Evolutionary conservation across 768 basidiomycete species (phyloP).

Genomic region (Tricholoma sp.): DNA sequence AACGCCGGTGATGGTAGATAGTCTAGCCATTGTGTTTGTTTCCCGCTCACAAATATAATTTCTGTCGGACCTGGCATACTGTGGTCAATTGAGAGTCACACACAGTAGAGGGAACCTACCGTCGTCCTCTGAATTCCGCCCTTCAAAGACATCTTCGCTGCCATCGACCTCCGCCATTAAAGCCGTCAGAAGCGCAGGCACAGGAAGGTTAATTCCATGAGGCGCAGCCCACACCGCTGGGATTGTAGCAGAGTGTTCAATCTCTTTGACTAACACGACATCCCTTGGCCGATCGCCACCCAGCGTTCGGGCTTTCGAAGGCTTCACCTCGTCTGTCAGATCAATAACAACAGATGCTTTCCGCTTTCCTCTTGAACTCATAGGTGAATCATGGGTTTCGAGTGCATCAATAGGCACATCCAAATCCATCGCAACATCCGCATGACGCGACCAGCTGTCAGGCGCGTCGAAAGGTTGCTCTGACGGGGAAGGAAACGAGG

Average conservation of each 20-base stretch:
- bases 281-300: constrained; percentile 63
- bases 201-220: constrained; percentile 36
- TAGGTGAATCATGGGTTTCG: constrained; percentile 35
- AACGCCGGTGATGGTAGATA: constrained; percentile 77
- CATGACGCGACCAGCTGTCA: constrained; percentile 29
- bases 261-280: constrained; percentile 47
- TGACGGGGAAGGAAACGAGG: constrained; percentile 43
- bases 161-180: constrained; percentile 59
- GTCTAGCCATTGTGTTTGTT: constrained; percentile 85
- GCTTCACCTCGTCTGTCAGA: constrained; percentile 34
- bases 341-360: constrained; percentile 37
- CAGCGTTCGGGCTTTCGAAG: constrained; percentile 46
- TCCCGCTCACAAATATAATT: constrained; percentile 56
- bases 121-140: constrained; percentile 64
- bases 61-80: constrained; percentile 52
- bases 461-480: constrained; percentile 44
- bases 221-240: constrained; percentile 17
- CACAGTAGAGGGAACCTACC: constrained; percentile 32
- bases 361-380: constrained; percentile 40
- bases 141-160: constrained; percentile 68
- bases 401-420: constrained; percentile 52
- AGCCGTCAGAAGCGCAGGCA: constrained; percentile 58
- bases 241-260: constrained; percentile 23
- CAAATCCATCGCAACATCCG: constrained; percentile 47
- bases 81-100: neutral